Percentiles rank a stretch among this genome's conserved stretches.
Conservation (phyloP, 2,329 filamentous ascomycete genomes). For the Aaosphaeria pasadenensis region DNA sequence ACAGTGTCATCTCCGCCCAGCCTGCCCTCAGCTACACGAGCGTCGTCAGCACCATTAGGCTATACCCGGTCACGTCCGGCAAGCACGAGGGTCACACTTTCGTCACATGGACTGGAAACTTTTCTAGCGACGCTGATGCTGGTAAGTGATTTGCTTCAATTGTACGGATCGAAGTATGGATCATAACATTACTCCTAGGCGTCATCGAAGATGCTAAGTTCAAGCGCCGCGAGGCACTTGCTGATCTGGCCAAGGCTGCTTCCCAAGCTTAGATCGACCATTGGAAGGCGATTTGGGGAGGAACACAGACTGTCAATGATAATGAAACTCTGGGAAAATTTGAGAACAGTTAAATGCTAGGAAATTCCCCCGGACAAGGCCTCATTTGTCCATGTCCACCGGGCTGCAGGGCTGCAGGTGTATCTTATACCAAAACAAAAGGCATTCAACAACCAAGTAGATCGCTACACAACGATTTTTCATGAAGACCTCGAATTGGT, state of each 20-base stretch:
- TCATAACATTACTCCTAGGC: slow-evolving; percentile 40
- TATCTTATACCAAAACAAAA: too few relatives aligned
- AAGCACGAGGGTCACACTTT: slow-evolving; percentile 63
- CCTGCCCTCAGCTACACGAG: slow-evolving; percentile 65
- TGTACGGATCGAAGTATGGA: not conserved
- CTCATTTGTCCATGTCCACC: too few relatives aligned
- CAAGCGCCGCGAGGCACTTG: slow-evolving; percentile 70
- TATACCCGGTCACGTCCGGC: slow-evolving; percentile 65
- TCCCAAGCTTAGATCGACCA: slow-evolving; percentile 28
- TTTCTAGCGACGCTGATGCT: slow-evolving; percentile 68
- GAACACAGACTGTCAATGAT: not conserved
- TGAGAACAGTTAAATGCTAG: too few relatives aligned
- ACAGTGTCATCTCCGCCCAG: slow-evolving; percentile 65
- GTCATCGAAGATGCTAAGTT: slow-evolving; percentile 74
- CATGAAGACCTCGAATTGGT: too few relatives aligned
- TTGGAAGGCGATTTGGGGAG: not conserved
- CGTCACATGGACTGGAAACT: slow-evolving; percentile 67
- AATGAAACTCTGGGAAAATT: too few relatives aligned
- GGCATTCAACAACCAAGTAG: too few relatives aligned
- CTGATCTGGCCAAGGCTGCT: slow-evolving; percentile 59
- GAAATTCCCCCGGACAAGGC: too few relatives aligned
- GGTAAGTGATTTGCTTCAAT: slow-evolving; percentile 46
- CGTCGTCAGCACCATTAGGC: slow-evolving; percentile 65
- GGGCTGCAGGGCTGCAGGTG: too few relatives aligned
- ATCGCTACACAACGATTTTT: too few relatives aligned